phyloP scores from a whole-genome alignment of 306 rosid species.

The Citrullus mucosospermus region DNA sequence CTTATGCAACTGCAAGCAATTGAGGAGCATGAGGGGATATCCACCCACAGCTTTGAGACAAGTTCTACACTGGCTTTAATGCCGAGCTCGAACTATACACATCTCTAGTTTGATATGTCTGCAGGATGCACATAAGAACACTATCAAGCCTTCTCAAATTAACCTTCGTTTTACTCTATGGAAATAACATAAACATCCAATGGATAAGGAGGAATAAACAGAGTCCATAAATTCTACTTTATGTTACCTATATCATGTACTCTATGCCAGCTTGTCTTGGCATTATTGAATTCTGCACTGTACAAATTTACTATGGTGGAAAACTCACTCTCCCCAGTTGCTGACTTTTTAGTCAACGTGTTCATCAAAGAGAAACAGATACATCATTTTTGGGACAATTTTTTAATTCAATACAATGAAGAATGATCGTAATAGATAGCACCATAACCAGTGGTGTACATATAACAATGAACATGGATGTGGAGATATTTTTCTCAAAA shows the following conservation, averaged over 20 bases:
- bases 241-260: constrained; percentile 1
- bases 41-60: constrained; percentile 4
- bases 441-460: not conserved
- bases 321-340: not conserved
- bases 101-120: constrained; percentile 1
- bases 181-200: not conserved
- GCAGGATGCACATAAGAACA: not conserved
- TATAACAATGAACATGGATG: not conserved
- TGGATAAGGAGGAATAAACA: constrained; percentile 2
- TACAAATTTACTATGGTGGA: not conserved
- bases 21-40: not conserved
- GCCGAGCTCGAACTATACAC: not conserved
- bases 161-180: constrained; percentile 1
- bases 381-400: not conserved
- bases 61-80: not conserved
- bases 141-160: not conserved
- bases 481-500: not conserved
- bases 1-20: not conserved
- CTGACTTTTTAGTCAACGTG: not conserved
- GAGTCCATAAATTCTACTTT: not conserved
- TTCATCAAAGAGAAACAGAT: not conserved
- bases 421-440: not conserved
- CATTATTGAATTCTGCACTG: not conserved
- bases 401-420: not conserved
- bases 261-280: not conserved